These are phyloP conservation scores for Chiua virens DNA, from an alignment of 768 basidiomycete species.

Conservation along the genomic window DNA sequence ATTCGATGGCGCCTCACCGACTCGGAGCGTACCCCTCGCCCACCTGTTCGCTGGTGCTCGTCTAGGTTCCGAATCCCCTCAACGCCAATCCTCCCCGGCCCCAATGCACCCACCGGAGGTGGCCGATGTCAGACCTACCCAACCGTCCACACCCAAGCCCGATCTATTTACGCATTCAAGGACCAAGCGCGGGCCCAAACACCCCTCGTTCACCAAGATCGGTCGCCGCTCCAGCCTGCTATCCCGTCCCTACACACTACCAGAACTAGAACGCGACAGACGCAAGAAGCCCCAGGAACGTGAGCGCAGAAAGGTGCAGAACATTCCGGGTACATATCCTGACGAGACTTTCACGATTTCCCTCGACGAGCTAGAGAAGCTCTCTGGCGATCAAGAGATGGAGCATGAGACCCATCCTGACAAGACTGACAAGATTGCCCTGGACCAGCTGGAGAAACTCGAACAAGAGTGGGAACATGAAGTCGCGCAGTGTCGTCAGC, in stretches of 20 bases:
- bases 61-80: neutral
- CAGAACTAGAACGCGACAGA: neutral
- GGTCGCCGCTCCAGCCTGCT: neutral
- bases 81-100: neutral
- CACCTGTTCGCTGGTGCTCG: neutral
- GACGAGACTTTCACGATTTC: constrained; percentile 24
- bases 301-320: constrained; percentile 2
- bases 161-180: neutral
- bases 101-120: neutral
- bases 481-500: constrained; percentile 23
- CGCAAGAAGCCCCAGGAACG: neutral
- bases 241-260: constrained; percentile 1
- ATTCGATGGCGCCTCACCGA: constrained; percentile 11
- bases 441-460: constrained; percentile 19
- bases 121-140: neutral
- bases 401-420: constrained; percentile 22
- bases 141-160: neutral
- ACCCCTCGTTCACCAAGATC: constrained; percentile 8
- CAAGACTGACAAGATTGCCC: constrained; percentile 24
- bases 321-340: constrained; percentile 12
- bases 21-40: neutral
- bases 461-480: constrained; percentile 11
- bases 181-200: constrained; percentile 15
- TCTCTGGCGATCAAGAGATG: no score
- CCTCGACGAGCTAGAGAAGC: constrained; percentile 17